Base-by-base conservation (phyloP, 306 rosid species). In the Inga oerstediana region DNA sequence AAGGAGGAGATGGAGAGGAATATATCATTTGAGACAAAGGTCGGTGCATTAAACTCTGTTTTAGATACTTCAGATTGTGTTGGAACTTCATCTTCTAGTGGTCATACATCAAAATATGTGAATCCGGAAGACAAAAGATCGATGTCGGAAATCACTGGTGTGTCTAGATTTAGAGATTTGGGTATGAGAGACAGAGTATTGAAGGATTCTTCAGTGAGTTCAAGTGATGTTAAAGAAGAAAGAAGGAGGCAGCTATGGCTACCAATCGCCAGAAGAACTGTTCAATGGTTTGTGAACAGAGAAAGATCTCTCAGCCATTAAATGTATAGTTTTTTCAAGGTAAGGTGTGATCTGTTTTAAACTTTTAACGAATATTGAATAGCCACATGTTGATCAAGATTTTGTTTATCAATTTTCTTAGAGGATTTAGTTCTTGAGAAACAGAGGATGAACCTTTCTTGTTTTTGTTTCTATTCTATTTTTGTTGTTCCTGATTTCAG, bases 211-310 rank as follows among this genome's bases (percentile, higher is more conserved):
- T 91, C 88, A 77, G 78, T 84, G 82, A 22, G 75, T 72, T 91
- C 66, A 85, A 84, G 62, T 72, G 88, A 80, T 81, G 86, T 78
- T 9, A 90, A 79, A 82, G 94, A 90, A 77, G 98, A 93, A 82
- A 95, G 91, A 82, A 77, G 32, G 71, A 90, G 98, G 79, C 89
- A 86, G 79, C 82, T 88, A 81, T 96, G 99, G 99, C 84, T 88
- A 79, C 96, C 97, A 44, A 96, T 96, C 80, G 98, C 98, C 2
- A 89, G 83, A 89, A 93, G 88, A 91, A 96, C 99, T 85, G 97
- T 90, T 71, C 91, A 85, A 72, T 96, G 98, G 99, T 96, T 89
- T 91, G 98, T 91, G 81, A 92, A 92, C n/a, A 90, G 99, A 92
- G 98, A 92, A 81, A 93, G 90, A 69, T 74, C 89, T 74, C 89